Base-by-base conservation (phyloP, 2,329 filamentous ascomycete genomes). In the Ophiosphaerella korrae region DNA sequence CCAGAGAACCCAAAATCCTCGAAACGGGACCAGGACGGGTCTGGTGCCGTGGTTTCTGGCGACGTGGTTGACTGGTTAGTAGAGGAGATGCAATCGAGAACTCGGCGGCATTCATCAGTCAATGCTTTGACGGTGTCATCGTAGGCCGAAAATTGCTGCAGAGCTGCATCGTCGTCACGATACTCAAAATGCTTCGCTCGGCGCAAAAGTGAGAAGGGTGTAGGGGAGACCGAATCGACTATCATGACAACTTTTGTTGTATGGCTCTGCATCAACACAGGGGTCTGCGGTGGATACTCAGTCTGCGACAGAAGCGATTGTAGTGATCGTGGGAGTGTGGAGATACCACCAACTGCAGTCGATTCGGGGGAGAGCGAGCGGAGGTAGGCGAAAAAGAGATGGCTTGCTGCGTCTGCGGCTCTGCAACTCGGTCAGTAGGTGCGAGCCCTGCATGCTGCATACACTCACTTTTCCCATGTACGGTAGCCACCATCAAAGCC, bases 301-400 rank as follows among this genome's bases (percentile, higher is more conserved):
- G 93, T 96, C 63, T 96, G 92, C 66, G 93, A 87, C 32, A 97
- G 82, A 11, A 99, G 81, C 61, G 93, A 89, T 75, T 97, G 92
- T 14, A 99, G 82, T 11, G 94, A 96, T 70, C 92, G 88, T 7
- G 94, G 94, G 13, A 99, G 83, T 58, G 88, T 84, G 0, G 92
- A 89, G 54, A 97, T 96, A 40, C 89, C 89, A 57, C 85, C 89
- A 45, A 88, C 79, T 26, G 85, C 84, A 56, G 87, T 82, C 31
- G 82, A 71, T 56, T 93, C 88, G n/a, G 94, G 93, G 1, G 91
- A 86, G 40, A 96, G 78, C 0, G 92, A 97, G 63, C 94, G 85
- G 41, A 99, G 84, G 72, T 97, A 99, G 48, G 94, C 94, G 71
- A 99, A 99, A 80, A 99, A 99, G 47, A 99, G 79, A 78, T 99